Conservation (phyloP, 495 filamentous ascomycete species). For the Penicillium macrosclerotiorum region DNA sequence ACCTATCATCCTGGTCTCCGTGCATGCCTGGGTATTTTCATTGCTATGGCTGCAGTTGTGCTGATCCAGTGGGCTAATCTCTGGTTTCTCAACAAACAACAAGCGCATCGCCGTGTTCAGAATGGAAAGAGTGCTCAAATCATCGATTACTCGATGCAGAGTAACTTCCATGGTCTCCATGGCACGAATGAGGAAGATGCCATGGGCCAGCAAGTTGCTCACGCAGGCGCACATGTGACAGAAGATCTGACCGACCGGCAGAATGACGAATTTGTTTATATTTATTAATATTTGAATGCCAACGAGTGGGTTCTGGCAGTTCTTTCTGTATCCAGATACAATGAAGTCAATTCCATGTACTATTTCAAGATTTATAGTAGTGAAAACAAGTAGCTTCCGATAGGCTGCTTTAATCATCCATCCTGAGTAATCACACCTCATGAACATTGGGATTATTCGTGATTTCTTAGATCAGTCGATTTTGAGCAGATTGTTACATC, state of each 20-base stretch:
- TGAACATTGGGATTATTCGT: too few relatives aligned
- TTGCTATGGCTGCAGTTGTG: constrained; percentile 46
- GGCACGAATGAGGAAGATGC: constrained; percentile 16
- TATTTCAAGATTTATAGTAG: too few relatives aligned
- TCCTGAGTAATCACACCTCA: too few relatives aligned
- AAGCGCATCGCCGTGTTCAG: constrained; percentile 48
- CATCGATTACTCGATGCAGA: constrained; percentile 56
- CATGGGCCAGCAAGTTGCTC: constrained; percentile 15
- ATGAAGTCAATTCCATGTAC: too few relatives aligned
- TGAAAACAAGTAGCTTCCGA: too few relatives aligned
- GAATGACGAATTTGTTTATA: constrained; percentile 69
- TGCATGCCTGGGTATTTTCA: constrained; percentile 56
- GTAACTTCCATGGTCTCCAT: constrained; percentile 25
- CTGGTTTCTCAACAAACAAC: constrained; percentile 51
- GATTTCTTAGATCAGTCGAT: too few relatives aligned
- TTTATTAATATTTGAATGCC: constrained; percentile 46
- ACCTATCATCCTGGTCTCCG: constrained; percentile 55
- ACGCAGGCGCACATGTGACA: constrained; percentile 42
- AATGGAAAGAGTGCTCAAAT: constrained; percentile 58
- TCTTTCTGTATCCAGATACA: too few relatives aligned
- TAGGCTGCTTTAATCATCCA: too few relatives aligned
- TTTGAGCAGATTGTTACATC: too few relatives aligned
- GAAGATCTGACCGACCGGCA: constrained; percentile 59
- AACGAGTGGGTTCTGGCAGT: too few relatives aligned
- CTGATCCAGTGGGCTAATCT: constrained; percentile 52